Base-by-base conservation (phyloP, 2,329 filamentous ascomycete species). In the Diaporthe vaccinii region DNA sequence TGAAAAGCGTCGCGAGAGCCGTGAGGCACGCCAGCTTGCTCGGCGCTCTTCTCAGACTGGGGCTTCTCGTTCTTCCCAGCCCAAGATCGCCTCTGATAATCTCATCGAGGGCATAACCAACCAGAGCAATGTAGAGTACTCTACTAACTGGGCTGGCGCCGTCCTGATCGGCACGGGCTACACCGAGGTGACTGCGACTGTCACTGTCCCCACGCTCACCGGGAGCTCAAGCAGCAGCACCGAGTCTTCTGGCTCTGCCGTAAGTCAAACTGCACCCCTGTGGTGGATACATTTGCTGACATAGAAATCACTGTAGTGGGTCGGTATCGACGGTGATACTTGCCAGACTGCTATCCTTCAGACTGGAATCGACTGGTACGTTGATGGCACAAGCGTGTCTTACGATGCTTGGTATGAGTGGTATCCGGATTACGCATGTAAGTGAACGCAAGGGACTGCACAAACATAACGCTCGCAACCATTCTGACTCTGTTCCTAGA, bases 331-430 rank as follows among this genome's bases (percentile, higher is more conserved):
- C 73, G 90, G 90, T 9, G 88, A 91, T 77, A 90, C 88, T 4
- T 91, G 88, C 81, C 79, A 79, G 6, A 84, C 83, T 3, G 88
- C 89, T 8, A 90, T 91, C 69, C 82, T 91, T 1, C 89, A 91
- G 80, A 88, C 89, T 1, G 90, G 90, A 36, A 82, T 91, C 41
- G 89, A 91, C 80, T 90, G 89, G 80, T 87, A 86, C 53, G 82
- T 88, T 41, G 80, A 85, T 22, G 82, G 84, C 28, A 80, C 80
- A 25, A 77, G 78, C 0, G 84, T 86, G 2, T 83, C 80, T 9
- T 91, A 87, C 79, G 86, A 89, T 73, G 88, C 89, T 34, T 92
- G 90, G 89, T 91, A 90, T 79, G 90, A 91, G 80, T 92, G 89
- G 90, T 90, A 87, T 77, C 89, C 90, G 1, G 87, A 90, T 79